These are phyloP conservation scores for Camelina neglecta DNA, from an alignment of 345 rosid species.

Conservation along the genomic window DNA sequence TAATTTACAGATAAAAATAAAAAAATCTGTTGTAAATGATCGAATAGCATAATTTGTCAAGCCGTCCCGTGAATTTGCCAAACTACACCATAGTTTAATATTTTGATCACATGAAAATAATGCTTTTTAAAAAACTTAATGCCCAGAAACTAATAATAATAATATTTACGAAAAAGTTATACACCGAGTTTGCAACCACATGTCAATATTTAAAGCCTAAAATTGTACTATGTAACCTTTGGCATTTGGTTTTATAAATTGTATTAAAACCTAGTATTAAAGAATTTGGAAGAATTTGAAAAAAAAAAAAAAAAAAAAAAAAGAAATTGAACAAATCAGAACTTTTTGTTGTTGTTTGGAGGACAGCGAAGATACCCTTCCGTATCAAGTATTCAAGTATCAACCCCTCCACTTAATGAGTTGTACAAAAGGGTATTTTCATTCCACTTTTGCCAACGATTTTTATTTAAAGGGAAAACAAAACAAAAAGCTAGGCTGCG, in stretches of 20 bases:
- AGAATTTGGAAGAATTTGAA: background rate
- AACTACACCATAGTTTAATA: background rate
- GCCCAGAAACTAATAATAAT: background rate
- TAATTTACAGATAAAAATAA: too few species aligned
- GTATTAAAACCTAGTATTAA: background rate
- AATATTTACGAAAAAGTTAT: background rate
- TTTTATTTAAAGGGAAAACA: background rate
- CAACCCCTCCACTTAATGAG: constrained; percentile 17
- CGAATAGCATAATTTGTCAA: background rate
- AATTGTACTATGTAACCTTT: background rate
- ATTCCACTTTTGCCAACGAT: constrained; percentile 21
- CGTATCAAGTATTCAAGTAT: background rate
- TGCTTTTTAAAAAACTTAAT: background rate
- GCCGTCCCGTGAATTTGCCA: background rate
- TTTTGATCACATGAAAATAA: background rate
- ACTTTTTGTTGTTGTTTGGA: constrained; percentile 6
- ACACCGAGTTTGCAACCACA: background rate
- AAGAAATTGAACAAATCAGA: constrained; percentile 12
- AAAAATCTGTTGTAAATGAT: too few species aligned
- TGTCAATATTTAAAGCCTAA: too few species aligned
- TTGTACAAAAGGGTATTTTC: constrained; percentile 21
- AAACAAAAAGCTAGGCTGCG: constrained; percentile 19
- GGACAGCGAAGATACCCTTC: background rate
- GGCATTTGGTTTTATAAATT: background rate
- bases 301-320: too few species aligned